Base-by-base conservation (phyloP, 2,329 filamentous ascomycete genomes). In the Fusarium palustre region DNA sequence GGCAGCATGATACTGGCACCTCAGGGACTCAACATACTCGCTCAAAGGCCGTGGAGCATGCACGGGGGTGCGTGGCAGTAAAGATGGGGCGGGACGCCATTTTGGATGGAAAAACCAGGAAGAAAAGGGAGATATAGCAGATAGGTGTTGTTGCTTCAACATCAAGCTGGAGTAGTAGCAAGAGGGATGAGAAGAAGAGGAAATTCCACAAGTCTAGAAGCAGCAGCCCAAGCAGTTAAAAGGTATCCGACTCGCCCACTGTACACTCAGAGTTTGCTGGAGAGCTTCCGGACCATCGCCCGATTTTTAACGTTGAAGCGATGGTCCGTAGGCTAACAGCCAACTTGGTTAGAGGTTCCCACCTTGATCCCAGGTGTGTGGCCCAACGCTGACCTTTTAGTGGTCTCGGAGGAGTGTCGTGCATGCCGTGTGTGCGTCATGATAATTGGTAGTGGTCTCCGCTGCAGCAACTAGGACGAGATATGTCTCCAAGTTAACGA, bases 21-120 rank as follows among this genome's bases (percentile, higher is more conserved):
- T 22, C 11, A 24, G 24, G 59, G 55, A 41, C 47, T 59, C 36
- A 62, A 82, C 86, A 77, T 85, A 97, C 95, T 81, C 95, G 87
- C 85, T 99, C 96, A 83, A 98, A 99, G 31, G 96, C 96, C 49
- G 96, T 98, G 59, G 94, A 97, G 84, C 94, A 97, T 70, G 95
- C 93, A 81, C 96, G 87, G 36, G 96, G 96, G 81, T 98, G 95
- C 75, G 96, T 98, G 60, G 91, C 93, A 76, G 96, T 90, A 79
- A 98, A 98, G 79, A 98, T 92, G 39, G 96, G 79, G 83, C 86
- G 78, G 58, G 75, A 74, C 73, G 91, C 89, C 91, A 94, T 94
- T 71, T 70, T 84, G 74, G 70, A 71, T 65, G 59, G 41, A 76
- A 76, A 59, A 75, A 73, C 69, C 70, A 75, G 50, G 58, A 73